Base-by-base conservation (phyloP, 495 filamentous ascomycete species). In the Lophium mytilinum region DNA sequence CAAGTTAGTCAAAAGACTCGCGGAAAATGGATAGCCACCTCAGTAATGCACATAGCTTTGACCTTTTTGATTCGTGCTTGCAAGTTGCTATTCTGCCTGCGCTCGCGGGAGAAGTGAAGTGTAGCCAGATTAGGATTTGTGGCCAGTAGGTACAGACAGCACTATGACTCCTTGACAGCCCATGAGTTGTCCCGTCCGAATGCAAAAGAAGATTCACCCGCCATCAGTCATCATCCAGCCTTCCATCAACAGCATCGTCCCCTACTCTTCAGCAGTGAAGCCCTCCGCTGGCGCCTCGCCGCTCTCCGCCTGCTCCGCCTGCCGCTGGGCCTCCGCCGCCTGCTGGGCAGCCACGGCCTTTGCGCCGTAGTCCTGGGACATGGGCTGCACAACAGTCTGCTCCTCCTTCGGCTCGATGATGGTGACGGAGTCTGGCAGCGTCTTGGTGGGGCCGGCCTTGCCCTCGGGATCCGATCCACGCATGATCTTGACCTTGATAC, bases 401-500 rank as follows among this genome's bases (percentile, higher is more conserved):
- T 98, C 93, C 77, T 97, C 93, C 87, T 98, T 98, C 76, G 93
- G 93, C 83, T 97, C 94, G 76, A 96, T 95, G 79, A 98, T 89
- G 71, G 90, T 96, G 73, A 98, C 93, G 72, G 89, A 88, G 77
- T 98, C 93, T 63, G 93, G 93, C 56, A 98, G 86, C 64, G 90
- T 86, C 82, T 97, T 96, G 76, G 88, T 85, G 61, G 92, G 90
- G 64, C 94, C 94, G 69, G 87, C 81, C 85, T 98, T 98, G 83
- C 92, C 92, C 80, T 98, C 93, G 71, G 94, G 93, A 80, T 98
- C 93, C 70, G 87, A 93, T 71, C 94, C 94, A 75, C 93, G 93
- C 93, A 98, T 98, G 80, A 98, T 98, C 90, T 98, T 98, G 73
- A 98, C 93, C 83, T 98, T 98, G 84, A 98, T 97, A 79, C 93